These are phyloP conservation scores for Fonticula alba DNA, from an alignment of 78 protist genomes.

Conservation along the genomic window DNA sequence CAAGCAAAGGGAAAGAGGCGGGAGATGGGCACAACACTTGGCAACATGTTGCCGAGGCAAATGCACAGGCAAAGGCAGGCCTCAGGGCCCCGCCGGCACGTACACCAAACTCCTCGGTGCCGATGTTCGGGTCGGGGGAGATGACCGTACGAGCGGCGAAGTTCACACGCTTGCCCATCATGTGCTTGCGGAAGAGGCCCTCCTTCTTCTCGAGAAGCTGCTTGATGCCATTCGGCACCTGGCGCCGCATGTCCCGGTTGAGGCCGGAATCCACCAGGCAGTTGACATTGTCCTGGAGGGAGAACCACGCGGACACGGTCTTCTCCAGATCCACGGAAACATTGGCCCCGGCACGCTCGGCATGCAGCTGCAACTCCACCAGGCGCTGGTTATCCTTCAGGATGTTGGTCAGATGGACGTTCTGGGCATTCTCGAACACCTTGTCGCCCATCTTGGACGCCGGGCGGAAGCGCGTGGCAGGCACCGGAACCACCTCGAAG, in stretches of 20 bases:
- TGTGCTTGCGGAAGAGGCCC: conserved; percentile 94
- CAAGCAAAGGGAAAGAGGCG: too few relatives aligned
- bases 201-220: conserved; percentile 96
- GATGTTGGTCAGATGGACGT: neutral
- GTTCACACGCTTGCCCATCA: conserved; percentile 99
- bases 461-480: neutral
- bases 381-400: neutral
- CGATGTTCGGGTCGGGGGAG: conserved; percentile 90
- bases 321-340: conserved; percentile 54
- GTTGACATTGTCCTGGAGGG: conserved; percentile 71
- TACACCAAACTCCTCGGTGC: conserved; percentile 94
- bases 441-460: too few relatives aligned
- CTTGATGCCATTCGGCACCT: conserved; percentile 82
- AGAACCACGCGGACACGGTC: too few relatives aligned
- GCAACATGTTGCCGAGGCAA: too few relatives aligned
- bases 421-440: neutral
- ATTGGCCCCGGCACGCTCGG: conserved; percentile 41
- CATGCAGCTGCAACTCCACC: neutral
- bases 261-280: too few relatives aligned
- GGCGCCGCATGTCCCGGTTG: conserved; percentile 64
- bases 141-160: conserved; percentile 98
- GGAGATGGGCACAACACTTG: too few relatives aligned
- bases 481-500: conserved; percentile 1
- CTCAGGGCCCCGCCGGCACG: too few relatives aligned
- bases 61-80: too few relatives aligned